These are phyloP conservation scores for Elongisporangium undulatum DNA, from an alignment of 352 stramenopile species.

Conservation along the genomic window DNA sequence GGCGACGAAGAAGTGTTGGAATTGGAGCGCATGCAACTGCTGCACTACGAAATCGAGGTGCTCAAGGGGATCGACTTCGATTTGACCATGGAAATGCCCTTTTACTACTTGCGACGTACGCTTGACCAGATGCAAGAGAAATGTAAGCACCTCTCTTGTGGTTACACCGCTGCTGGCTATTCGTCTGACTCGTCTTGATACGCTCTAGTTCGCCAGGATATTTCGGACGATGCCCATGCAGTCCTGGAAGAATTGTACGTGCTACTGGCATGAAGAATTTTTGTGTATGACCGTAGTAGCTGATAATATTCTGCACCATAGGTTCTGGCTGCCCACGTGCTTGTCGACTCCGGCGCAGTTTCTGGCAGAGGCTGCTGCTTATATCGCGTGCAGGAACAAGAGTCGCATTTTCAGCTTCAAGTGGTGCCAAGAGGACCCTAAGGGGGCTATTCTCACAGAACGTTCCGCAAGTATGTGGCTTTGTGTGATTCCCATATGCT, in stretches of 20 bases:
- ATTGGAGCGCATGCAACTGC: conserved; percentile 76
- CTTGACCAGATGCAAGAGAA: conserved; percentile 74
- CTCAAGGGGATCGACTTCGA: conserved; percentile 80
- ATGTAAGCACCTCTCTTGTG: conserved; percentile 26
- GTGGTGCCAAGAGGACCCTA: conserved; percentile 52
- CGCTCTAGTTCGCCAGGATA: conserved; percentile 36
- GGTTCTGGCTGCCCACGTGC: conserved; percentile 68
- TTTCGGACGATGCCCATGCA: conserved; percentile 43
- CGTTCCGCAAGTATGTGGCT: conserved; percentile 57
- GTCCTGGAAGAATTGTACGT: conserved; percentile 69
- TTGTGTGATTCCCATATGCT: background rate
- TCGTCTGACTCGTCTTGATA: conserved; percentile 2
- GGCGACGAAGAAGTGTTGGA: conserved; percentile 85
- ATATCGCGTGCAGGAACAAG: conserved; percentile 70
- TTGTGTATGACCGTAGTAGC: background rate
- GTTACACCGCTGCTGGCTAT: conserved; percentile 1
- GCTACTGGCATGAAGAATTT: background rate
- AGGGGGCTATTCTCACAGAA: conserved; percentile 56
- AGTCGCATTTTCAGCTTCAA: conserved; percentile 78
- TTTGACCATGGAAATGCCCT: conserved; percentile 73
- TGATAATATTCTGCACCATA: conserved; percentile 9
- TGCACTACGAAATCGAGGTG: conserved; percentile 85
- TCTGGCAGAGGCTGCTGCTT: conserved; percentile 68
- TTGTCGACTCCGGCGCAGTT: conserved; percentile 45
- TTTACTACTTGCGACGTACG: conserved; percentile 56